Evolutionary conservation across 2,329 filamentous ascomycete genomes (phyloP), one percentile per base, ranked within the genome.

Genomic region (Dactylella cylindrospora): DNA sequence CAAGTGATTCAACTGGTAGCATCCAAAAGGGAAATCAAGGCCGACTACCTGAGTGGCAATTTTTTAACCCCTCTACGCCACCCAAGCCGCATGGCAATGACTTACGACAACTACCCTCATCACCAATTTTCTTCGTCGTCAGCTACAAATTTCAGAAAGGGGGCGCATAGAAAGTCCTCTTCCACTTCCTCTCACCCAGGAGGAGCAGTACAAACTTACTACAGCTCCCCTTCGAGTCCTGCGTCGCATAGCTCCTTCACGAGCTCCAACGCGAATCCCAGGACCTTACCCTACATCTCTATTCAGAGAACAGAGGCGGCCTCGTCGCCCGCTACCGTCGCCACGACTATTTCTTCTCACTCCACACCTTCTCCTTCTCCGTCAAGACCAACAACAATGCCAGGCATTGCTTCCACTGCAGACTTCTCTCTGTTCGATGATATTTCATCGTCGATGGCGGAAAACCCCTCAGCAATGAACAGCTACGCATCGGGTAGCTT

Each of bases 391-490:
- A 40, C 67, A 19, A 67, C 66, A 29, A 64, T 68, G 62, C 66
- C 67, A 12, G 61, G 53, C 38, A 49, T 65, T 10, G 47, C 57
- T 43, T 66, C 66, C 2, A 62, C 53, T 32, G 45, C 61, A 32
- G 67, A 69, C 36, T 69, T 68, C 35, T 52, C 60, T 13, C 19
- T 69, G n/a, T 68, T 65, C 38, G 67, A 68, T 13, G 67, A 69
- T 26, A 26, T 38, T 20, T 46, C 57, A 1, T 54, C 57, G 4
- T 44, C 57, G 6, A 26, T 46, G 7, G 22, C 47, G 3, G 54
- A 61, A 40, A 61, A 53, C 47, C 31, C 55, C n/a, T 29, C 57
- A n/a, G 31, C 20, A 17, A 9, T 62, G 12, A 54, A 49, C 19
- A 49, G 36, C 35, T 62, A 62, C 26, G 40, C 55, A 23, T 38